phyloP scores from a whole-genome alignment of 176 grass and related monocot species.

The Aegilops longissima region DNA sequence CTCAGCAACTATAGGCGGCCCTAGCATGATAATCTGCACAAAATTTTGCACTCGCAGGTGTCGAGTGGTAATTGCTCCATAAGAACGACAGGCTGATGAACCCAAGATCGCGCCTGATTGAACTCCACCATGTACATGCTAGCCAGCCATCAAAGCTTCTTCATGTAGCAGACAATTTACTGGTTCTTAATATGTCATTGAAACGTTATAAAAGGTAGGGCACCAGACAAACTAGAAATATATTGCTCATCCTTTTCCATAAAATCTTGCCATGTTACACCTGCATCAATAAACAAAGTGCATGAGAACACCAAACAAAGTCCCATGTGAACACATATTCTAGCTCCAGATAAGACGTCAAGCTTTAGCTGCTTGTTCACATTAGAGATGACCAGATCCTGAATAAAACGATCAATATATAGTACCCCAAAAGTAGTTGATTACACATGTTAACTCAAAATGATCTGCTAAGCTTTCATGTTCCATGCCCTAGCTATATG shows the following conservation, averaged over 20 bases:
- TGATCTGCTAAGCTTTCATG: conserved; percentile 3
- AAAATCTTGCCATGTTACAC: neutral
- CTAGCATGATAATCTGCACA: neutral
- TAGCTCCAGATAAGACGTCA: neutral
- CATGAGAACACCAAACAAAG: conserved; percentile 17
- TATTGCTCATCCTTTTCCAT: neutral
- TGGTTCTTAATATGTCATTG: neutral
- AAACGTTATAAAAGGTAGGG: neutral
- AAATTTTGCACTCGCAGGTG: neutral
- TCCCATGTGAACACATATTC: neutral
- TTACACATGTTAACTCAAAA: conserved; percentile 1
- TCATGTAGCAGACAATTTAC: neutral
- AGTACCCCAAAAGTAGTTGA: neutral
- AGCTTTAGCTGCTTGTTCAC: neutral
- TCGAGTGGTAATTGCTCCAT: neutral
- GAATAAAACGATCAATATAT: neutral
- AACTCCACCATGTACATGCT: neutral
- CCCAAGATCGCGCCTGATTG: neutral
- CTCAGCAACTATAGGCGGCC: neutral
- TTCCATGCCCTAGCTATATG: neutral
- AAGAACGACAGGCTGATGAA: neutral
- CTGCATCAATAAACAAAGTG: conserved; percentile 26
- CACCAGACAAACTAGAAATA: conserved; percentile 18
- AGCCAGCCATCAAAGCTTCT: neutral
- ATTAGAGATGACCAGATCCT: neutral